Conservation (phyloP, 306 rosid genomes). For the Castanea mollissima region DNA sequence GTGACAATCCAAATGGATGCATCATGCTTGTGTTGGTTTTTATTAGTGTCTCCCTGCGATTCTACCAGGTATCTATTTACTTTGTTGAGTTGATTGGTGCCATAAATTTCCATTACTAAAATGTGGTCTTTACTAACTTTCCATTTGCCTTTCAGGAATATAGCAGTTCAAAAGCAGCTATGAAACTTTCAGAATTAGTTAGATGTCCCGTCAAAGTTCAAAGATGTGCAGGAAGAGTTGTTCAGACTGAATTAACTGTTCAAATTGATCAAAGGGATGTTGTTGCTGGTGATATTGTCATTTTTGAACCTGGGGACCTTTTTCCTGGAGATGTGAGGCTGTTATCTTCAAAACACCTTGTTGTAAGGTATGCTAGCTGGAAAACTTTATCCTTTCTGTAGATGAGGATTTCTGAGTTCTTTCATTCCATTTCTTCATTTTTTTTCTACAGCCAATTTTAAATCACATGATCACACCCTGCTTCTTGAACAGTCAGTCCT, state of each 20-base stretch:
- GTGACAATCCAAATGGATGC: slow-evolving; percentile 59
- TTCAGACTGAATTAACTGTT: slow-evolving; percentile 67
- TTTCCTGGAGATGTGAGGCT: slow-evolving; percentile 84
- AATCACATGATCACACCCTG: slow-evolving; percentile 24
- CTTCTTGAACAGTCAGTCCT: slow-evolving; percentile 76
- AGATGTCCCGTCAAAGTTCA: slow-evolving; percentile 76
- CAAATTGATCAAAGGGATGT: slow-evolving; percentile 84
- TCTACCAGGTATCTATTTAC: slow-evolving; percentile 58
- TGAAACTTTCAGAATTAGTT: slow-evolving; percentile 68
- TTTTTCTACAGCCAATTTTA: slow-evolving; percentile 9
- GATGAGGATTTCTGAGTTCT: slow-evolving; percentile 5
- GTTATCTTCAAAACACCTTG: slow-evolving; percentile 74
- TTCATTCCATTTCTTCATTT: slow-evolving; percentile 4
- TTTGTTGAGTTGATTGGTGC: not conserved
- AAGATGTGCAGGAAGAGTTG: slow-evolving; percentile 82
- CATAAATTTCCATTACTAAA: not conserved
- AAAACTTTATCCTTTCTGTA: slow-evolving; percentile 10
- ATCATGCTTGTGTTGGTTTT: slow-evolving; percentile 77
- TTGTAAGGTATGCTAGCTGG: slow-evolving; percentile 56
- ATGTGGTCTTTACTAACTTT: not conserved
- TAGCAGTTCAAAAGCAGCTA: slow-evolving; percentile 85
- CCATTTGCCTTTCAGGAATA: slow-evolving; percentile 48
- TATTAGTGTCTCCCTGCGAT: slow-evolving; percentile 71
- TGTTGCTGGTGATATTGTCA: slow-evolving; percentile 83
- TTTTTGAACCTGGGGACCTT: slow-evolving; percentile 87